Evolutionary conservation across 768 basidiomycete genomes (phyloP), one percentile per base, ranked within the genome.

Genomic region (Mycena amicta): DNA sequence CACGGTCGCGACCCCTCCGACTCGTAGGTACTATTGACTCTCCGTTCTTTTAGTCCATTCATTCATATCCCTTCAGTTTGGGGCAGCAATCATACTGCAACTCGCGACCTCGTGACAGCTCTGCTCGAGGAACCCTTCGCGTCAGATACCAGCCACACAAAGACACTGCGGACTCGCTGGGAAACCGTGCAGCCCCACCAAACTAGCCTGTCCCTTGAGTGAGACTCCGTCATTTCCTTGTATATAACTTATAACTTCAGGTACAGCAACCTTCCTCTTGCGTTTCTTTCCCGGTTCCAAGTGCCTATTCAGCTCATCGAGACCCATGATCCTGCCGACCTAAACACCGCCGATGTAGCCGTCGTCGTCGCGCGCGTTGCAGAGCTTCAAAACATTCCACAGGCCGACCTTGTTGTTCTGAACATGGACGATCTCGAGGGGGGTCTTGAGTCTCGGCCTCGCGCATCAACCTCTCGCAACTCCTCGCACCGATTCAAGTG

Each of bases 101-200:
- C 84, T 5, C 73, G 74, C 33, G 83, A 87, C 28, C 71, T 93
- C 3, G 82, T 92, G 20, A 84, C 85, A 4, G 88, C 89, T 5
- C 76, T 93, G 31, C 74, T 93, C 16, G 82, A 87, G 43, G 85
- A 92, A 53, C 90, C 90, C 15, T 81, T 93, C 62, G 75, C 78
- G 2, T 82, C 83, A n/a, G 80, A 84, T 60, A 58, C 74, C 25
- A 65, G n/a, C n/a, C 70, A 3, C 76, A 80, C 57, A 78, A 75
- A 50, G 71, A 75, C 29, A 65, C 67, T 6, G 65, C 89, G 23
- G 77, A 75, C 52, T 66, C 77, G 89, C 29, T 88, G 88, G 85
- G 68, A 66, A 51, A 68, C 71, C 40, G 59, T 67, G 22, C 53
- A 57, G 20, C 52, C 53, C 33, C 54, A 63, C 33, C 64, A 62